Percentiles rank a stretch among this genome's conserved stretches.
phyloP scores from a whole-genome alignment of 495 filamentous ascomycete genomes.

The Staphylotrichum longicolle region DNA sequence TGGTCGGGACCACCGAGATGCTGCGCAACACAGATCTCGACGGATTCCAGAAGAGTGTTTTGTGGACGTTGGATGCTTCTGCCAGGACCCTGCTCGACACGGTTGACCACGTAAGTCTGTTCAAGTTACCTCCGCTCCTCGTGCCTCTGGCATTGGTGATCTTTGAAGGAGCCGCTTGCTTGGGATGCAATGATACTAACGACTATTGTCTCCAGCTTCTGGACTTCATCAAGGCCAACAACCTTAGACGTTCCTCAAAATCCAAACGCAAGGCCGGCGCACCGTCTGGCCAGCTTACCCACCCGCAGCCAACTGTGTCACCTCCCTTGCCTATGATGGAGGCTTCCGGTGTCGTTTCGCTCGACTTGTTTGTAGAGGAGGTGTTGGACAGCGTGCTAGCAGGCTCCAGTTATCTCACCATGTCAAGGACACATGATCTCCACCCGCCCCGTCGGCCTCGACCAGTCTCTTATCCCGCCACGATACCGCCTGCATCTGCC shows the following conservation, averaged over 20 bases:
- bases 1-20: constrained; percentile 68
- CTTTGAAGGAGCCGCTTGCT: neutral
- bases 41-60: constrained; percentile 56
- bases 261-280: too few species aligned
- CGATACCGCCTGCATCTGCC: too few species aligned
- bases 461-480: too few species aligned
- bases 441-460: too few species aligned
- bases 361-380: constrained; percentile 56
- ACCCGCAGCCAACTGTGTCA: too few species aligned
- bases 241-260: constrained; percentile 11
- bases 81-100: constrained; percentile 74
- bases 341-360: constrained; percentile 26
- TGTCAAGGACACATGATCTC: too few species aligned
- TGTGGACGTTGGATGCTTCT: constrained; percentile 69
- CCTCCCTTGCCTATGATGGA: too few species aligned
- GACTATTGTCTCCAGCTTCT: constrained; percentile 36
- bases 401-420: constrained; percentile 39
- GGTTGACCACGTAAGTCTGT: constrained; percentile 61
- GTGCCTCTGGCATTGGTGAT: too few species aligned
- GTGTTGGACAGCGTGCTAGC: constrained; percentile 59
- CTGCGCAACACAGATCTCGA: constrained; percentile 54
- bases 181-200: constrained; percentile 18
- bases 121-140: too few species aligned
- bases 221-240: constrained; percentile 66
- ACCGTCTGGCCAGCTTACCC: too few species aligned